These are phyloP conservation scores for Piper betle DNA, from an alignment of 164 flowering plant genomes.

Conservation along the genomic window DNA sequence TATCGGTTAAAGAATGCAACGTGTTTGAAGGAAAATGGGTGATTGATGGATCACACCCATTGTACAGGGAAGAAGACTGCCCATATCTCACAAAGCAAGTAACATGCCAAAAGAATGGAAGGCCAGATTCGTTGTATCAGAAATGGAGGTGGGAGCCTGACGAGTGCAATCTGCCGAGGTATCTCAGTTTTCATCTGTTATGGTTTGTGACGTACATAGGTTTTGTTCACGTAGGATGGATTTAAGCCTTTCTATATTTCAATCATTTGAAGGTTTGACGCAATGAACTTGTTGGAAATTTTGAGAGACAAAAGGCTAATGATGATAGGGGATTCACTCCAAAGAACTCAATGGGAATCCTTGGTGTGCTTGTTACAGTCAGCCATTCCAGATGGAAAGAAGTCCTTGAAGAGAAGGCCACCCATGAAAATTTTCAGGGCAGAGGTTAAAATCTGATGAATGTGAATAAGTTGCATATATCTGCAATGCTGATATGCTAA, in stretches of 20 bases:
- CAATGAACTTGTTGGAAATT: constrained; percentile 57
- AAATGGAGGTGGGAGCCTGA: constrained; percentile 93
- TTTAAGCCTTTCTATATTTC: background rate
- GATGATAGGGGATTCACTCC: constrained; percentile 85
- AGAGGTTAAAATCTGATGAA: constrained; percentile 28
- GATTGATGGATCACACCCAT: constrained; percentile 56
- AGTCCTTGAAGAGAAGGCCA: constrained; percentile 43
- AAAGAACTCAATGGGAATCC: constrained; percentile 91
- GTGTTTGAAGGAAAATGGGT: constrained; percentile 77
- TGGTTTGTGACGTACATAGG: background rate
- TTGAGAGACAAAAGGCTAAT: constrained; percentile 73
- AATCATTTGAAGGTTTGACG: constrained; percentile 51
- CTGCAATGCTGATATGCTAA: too few species aligned
- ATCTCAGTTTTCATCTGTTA: background rate
- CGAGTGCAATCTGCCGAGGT: constrained; percentile 70
- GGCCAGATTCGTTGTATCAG: constrained; percentile 77
- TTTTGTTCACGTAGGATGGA: background rate
- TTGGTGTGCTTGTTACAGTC: constrained; percentile 67
- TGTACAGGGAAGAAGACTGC: constrained; percentile 57
- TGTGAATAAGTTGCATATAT: too few species aligned
- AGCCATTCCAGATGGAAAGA: constrained; percentile 39
- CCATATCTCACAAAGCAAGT: constrained; percentile 67
- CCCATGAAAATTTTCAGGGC: constrained; percentile 69
- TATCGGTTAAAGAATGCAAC: constrained; percentile 34
- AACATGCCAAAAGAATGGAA: constrained; percentile 69